These are phyloP conservation scores for Cercospora sojina DNA, from an alignment of 2,329 filamentous ascomycete genomes.

Conservation along the genomic window DNA sequence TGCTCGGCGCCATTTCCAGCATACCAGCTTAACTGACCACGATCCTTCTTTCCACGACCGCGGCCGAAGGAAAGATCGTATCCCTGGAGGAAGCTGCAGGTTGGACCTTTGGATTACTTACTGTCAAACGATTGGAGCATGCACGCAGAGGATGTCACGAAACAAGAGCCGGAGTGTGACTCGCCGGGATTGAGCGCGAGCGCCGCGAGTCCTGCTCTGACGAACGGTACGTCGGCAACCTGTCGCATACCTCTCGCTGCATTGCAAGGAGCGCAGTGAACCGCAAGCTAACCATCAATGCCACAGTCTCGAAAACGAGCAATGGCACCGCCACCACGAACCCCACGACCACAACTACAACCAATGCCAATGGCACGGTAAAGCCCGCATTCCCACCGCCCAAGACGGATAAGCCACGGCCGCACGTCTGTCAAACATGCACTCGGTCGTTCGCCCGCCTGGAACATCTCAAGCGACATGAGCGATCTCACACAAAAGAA, in stretches of 20 bases:
- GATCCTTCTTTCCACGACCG: not conserved
- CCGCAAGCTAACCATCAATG: not conserved
- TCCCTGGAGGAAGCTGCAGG: slow-evolving; percentile 4
- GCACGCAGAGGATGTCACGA: slow-evolving; percentile 29
- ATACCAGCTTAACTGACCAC: not conserved
- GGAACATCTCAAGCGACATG: slow-evolving; percentile 95
- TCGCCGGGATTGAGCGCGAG: slow-evolving; percentile 27
- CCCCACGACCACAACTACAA: not conserved
- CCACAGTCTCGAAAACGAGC: slow-evolving; percentile 9
- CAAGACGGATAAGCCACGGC: slow-evolving; percentile 95
- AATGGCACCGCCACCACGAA: slow-evolving; percentile 19
- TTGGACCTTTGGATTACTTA: not conserved
- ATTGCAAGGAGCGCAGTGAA: not conserved
- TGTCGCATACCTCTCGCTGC: not conserved
- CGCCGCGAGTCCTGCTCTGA: slow-evolving; percentile 13
- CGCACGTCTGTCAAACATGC: slow-evolving; percentile 90
- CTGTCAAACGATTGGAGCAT: slow-evolving; percentile 23
- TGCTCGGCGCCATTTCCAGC: not conserved
- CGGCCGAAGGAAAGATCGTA: not conserved
- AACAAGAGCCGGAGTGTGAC: slow-evolving; percentile 30
- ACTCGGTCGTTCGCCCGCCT: slow-evolving; percentile 88
- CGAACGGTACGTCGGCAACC: slow-evolving; percentile 21
- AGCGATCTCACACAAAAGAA: slow-evolving; percentile 97
- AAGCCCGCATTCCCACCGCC: slow-evolving; percentile 66
- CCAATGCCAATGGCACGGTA: slow-evolving; percentile 22